Evolutionary conservation across 768 basidiomycete genomes (phyloP).

Genomic region (Macrolepiota fuliginosa): DNA sequence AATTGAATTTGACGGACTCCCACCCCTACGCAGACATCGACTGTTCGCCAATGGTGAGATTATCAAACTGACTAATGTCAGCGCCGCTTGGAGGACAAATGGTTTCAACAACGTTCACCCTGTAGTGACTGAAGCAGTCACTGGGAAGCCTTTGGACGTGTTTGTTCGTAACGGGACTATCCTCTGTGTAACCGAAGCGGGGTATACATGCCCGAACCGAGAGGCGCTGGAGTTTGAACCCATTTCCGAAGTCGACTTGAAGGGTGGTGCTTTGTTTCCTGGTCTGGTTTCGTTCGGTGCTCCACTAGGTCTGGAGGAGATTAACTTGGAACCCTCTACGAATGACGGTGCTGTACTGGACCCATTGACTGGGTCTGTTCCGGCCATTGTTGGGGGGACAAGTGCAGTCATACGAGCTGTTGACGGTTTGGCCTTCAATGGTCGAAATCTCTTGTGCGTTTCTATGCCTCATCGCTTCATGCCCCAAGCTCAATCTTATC

Average conservation of each 20-base stretch:
- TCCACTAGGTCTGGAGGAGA: slow-evolving; percentile 66
- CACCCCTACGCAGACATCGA: slow-evolving; percentile 46
- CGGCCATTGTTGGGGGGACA: slow-evolving; percentile 40
- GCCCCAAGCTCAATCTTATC: slow-evolving; percentile 1
- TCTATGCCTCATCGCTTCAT: background rate
- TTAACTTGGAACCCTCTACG: slow-evolving; percentile 61
- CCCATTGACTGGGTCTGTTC: slow-evolving; percentile 36
- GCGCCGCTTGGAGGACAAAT: slow-evolving; percentile 30
- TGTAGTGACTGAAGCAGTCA: slow-evolving; percentile 17
- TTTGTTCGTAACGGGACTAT: slow-evolving; percentile 55
- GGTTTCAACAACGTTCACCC: slow-evolving; percentile 16
- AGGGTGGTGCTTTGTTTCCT: slow-evolving; percentile 60
- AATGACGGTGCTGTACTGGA: slow-evolving; percentile 62
- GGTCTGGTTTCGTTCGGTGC: slow-evolving; percentile 67
- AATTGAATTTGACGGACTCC: slow-evolving; percentile 64
- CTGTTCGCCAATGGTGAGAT: slow-evolving; percentile 20
- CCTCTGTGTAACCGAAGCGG: slow-evolving; percentile 32
- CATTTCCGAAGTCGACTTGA: slow-evolving; percentile 44
- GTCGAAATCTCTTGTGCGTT: slow-evolving; percentile 49
- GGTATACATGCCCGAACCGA: background rate
- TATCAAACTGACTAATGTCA: slow-evolving; percentile 58
- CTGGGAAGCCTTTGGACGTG: slow-evolving; percentile 27
- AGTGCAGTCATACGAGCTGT: slow-evolving; percentile 54
- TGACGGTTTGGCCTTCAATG: slow-evolving; percentile 58
- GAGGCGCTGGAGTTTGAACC: slow-evolving; percentile 2